These are phyloP conservation scores for Botryotinia globosa DNA, from an alignment of 2,329 filamentous ascomycete genomes.

Conservation along the genomic window DNA sequence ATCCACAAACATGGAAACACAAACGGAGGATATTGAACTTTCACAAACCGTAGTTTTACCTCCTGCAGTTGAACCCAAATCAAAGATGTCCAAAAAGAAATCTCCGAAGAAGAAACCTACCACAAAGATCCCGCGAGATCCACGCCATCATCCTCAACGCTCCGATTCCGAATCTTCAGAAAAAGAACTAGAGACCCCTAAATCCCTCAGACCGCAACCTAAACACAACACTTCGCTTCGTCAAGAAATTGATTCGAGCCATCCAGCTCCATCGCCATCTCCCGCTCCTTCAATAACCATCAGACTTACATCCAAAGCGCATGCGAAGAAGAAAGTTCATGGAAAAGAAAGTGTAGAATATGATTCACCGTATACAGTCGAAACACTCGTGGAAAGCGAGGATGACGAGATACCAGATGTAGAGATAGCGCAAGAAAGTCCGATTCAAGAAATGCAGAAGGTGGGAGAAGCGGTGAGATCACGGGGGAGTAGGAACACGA, in stretches of 20 bases:
- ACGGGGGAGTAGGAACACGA: constrained; percentile 3
- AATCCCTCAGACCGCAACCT: background rate
- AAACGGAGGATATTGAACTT: background rate
- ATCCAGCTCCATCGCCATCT: background rate
- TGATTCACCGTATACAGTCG: background rate
- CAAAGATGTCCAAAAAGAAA: background rate
- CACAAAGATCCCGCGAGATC: background rate
- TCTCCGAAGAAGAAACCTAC: background rate
- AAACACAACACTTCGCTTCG: background rate
- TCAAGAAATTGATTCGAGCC: background rate
- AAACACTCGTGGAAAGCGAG: background rate
- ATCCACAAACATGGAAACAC: background rate
- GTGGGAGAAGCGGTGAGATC: too few species aligned
- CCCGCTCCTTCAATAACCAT: background rate
- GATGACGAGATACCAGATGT: background rate
- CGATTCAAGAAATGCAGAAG: background rate
- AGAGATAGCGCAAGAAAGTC: background rate
- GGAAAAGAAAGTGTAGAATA: background rate
- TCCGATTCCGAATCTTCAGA: background rate
- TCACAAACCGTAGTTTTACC: too few species aligned
- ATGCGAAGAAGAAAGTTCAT: background rate
- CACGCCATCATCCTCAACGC: background rate
- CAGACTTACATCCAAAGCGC: background rate
- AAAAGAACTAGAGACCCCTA: background rate
- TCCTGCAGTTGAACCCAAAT: too few species aligned